These are phyloP conservation scores for Kwoniella dendrophila DNA, from an alignment of 768 basidiomycete genomes.

Conservation along the genomic window DNA sequence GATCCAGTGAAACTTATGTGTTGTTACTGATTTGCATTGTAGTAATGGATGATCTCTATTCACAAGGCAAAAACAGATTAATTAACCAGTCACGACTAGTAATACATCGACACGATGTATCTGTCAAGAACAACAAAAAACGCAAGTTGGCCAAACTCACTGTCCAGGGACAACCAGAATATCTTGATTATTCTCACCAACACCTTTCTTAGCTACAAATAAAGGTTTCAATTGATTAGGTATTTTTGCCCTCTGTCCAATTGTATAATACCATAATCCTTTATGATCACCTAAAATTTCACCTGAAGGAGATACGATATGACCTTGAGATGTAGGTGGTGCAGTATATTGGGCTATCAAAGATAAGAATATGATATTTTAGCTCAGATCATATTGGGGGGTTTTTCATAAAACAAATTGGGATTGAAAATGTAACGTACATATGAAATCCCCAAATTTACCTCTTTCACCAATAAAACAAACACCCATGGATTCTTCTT, in stretches of 20 bases:
- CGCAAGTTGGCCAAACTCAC: conserved; percentile 60
- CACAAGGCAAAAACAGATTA: neutral
- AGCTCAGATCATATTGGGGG: too few relatives aligned
- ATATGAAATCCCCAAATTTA: conserved; percentile 71
- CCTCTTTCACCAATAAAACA: conserved; percentile 88
- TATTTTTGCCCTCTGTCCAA: conserved; percentile 77
- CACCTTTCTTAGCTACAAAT: conserved; percentile 76
- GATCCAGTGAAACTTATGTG: conserved; percentile 70
- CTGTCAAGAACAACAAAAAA: neutral
- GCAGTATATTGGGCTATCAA: conserved; percentile 72
- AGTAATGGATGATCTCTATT: conserved; percentile 67
- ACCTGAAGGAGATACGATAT: conserved; percentile 67
- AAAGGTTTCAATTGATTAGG: conserved; percentile 65
- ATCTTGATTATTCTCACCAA: conserved; percentile 60
- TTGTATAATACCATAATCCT: conserved; percentile 81
- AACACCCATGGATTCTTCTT: conserved; percentile 88
- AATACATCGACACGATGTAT: too few relatives aligned
- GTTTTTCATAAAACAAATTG: too few relatives aligned
- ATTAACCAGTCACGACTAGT: too few relatives aligned
- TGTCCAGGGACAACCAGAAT: conserved; percentile 75
- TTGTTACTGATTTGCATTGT: conserved; percentile 17
- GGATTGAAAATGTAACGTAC: too few relatives aligned
- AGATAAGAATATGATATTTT: too few relatives aligned
- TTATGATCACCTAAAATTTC: conserved; percentile 65
- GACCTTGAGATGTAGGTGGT: conserved; percentile 64